Evolutionary conservation across 2,329 filamentous ascomycete species (phyloP), one percentile per base, ranked within the genome.

Genomic region (Eutypa lata): DNA sequence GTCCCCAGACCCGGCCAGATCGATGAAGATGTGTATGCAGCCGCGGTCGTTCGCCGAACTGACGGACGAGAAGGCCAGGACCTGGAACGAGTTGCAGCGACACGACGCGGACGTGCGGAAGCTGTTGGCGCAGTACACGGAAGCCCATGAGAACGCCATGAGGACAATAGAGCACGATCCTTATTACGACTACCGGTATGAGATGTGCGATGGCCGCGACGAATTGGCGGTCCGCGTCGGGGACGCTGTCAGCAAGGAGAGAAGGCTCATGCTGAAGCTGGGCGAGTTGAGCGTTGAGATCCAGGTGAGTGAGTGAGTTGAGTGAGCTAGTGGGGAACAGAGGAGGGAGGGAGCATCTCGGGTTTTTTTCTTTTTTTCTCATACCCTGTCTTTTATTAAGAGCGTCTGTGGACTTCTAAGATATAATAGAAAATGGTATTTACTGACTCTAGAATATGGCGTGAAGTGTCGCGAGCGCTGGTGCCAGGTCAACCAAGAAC

Each of bases 261-360:
- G 68, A 50, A 58, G 67, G 16, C 73, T 81, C 7, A 63, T 77
- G 38, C 53, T 68, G 16, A 69, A 79, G 2, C 66, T 84, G n/a
- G 67, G 73, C 13, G 78, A 83, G 53, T 58, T 84, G 14, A 70
- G 74, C 33, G 64, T 76, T 16, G 78, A 83, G 63, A 72, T 79
- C 14, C 73, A 75, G 26, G 26, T 31, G 26, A 31, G 26, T 31
- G 26, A 10, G 26, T 31, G 26, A 31, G 26, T 31, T 5, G 26
- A 31, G 26, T 31, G 26, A 10, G 26, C 26, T n/a, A n/a, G n/a
- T n/a, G n/a, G n/a, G n/a, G 26, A 31, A 31, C 5, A 31, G 10
- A 10, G 26, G 26, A 31, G 26, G 6, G 26, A 31, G 10, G 6
- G 26, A 31, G 26, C 26, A 31, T 31, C 26, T 31, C 6, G 26